Base-by-base conservation (phyloP, 805 yeast species). In the Lachancea dasiensis region DNA sequence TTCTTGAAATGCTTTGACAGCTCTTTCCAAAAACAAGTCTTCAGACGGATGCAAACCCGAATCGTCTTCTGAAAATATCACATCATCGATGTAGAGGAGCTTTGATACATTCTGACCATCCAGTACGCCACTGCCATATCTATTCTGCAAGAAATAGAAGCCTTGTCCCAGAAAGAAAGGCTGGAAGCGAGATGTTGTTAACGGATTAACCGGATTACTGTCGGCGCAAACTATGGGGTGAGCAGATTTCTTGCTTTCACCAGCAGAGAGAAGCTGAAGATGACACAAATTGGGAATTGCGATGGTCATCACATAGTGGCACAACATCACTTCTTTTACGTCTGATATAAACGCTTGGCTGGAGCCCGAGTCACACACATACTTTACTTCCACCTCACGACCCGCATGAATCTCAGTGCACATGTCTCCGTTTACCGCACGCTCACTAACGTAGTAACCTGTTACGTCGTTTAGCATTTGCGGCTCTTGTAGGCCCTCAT, bases 331-430 rank as follows among this genome's bases (percentile, higher is more conserved):
- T 54, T 80, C 87, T 34, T 60, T 60, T 3, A 76, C 65, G 51
- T 69, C 69, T 18, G 47, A 42, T 14, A 63, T 56, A 8, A 52
- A 52, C 32, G 54, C 52, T 4, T 46, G 49, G 18, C 43, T 43
- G 14, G 52, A 49, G 9, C 50, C 48, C 3, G 68, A 67, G 41
- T 71, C 72, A 55, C 90, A 82, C 24, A 66, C 63, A 51, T 74
- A 80, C 34, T 69, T 70, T 4, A 82, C 60, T 39, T 79, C 82
- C 3, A 74, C 63, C 3, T 64, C 51, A 36, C 90, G 67, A 2
- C 72, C 72, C 19, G 60, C 52, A 2, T 67, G 67, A 0, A 84
- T 79, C 31, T 77, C 52, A 48, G 77, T 84, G 58, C 92, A 82
- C 3, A 62, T 37, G 15, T 71, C 70, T 6, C 90, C 92, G 55